Conservation (phyloP, 176 grass and related monocot species). For the Aegilops tauschii region DNA sequence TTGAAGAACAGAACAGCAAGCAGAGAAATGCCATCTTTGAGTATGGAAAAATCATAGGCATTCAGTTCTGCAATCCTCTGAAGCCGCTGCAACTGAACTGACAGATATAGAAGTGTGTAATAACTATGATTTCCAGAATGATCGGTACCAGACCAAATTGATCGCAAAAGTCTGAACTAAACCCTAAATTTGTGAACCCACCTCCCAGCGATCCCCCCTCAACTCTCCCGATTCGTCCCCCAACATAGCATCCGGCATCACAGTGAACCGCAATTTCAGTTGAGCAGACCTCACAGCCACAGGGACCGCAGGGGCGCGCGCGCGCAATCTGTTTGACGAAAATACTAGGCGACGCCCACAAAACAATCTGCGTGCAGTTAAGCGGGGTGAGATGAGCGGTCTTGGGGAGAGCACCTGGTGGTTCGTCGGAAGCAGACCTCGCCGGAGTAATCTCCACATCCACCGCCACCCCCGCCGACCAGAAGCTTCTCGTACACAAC, state of each 20-base stretch:
- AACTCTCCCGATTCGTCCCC: neutral
- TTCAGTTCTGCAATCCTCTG: neutral
- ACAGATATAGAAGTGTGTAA: too few relatives aligned
- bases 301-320: neutral
- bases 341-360: neutral
- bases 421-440: neutral
- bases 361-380: neutral
- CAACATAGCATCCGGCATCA: neutral
- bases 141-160: neutral
- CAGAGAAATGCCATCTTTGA: neutral
- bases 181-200: conserved; percentile 3
- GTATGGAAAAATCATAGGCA: neutral
- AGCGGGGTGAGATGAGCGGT: too few relatives aligned
- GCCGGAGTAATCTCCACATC: neutral
- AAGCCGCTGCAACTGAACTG: neutral
- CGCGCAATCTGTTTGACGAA: neutral
- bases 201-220: neutral
- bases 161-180: neutral
- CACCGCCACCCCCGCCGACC: neutral
- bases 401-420: neutral
- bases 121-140: neutral
- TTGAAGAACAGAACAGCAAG: neutral
- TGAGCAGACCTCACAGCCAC: neutral
- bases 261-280: neutral
- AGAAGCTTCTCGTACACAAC: neutral